These are phyloP conservation scores for Wickerhamiella sergipiensis DNA, from an alignment of 805 yeast species.

Conservation along the genomic window DNA sequence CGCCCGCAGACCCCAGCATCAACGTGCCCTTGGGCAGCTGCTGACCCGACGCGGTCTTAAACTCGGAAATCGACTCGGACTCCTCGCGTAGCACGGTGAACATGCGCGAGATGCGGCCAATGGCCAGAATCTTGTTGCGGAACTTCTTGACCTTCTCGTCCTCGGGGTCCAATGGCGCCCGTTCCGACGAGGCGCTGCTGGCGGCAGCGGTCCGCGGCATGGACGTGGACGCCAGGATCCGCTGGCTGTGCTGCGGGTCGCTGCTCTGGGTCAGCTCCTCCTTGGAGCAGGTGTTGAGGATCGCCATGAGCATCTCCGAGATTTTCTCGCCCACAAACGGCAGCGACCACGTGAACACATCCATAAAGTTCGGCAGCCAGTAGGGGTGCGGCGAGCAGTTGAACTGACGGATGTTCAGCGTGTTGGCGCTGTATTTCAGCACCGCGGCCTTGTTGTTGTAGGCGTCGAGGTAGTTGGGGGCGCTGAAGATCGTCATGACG, in stretches of 20 bases:
- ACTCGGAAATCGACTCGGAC: slow-evolving; percentile 68
- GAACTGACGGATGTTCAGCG: slow-evolving; percentile 91
- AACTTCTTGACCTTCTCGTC: slow-evolving; percentile 25
- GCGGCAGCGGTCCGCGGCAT: background rate
- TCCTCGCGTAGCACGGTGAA: slow-evolving; percentile 79
- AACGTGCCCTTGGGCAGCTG: slow-evolving; percentile 74
- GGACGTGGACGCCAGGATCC: slow-evolving; percentile 1
- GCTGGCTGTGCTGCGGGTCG: slow-evolving; percentile 5
- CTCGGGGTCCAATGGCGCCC: slow-evolving; percentile 7
- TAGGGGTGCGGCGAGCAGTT: slow-evolving; percentile 90
- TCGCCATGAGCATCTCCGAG: slow-evolving; percentile 81
- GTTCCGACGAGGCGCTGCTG: slow-evolving; percentile 4
- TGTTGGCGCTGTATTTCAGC: slow-evolving; percentile 77
- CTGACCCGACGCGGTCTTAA: slow-evolving; percentile 52
- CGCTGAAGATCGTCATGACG: slow-evolving; percentile 80
- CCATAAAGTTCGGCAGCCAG: slow-evolving; percentile 94
- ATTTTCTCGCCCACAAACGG: slow-evolving; percentile 96
- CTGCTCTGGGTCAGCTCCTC: slow-evolving; percentile 46
- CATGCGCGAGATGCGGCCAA: slow-evolving; percentile 92
- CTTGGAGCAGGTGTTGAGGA: slow-evolving; percentile 86
- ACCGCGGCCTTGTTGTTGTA: slow-evolving; percentile 94
- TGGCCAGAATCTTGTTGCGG: slow-evolving; percentile 75
- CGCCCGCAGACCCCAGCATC: slow-evolving; percentile 69
- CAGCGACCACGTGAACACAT: slow-evolving; percentile 91
- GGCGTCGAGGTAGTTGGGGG: slow-evolving; percentile 87